These are phyloP conservation scores for Diaporthe helianthi DNA, from an alignment of 2,329 filamentous ascomycete genomes.

Conservation along the genomic window DNA sequence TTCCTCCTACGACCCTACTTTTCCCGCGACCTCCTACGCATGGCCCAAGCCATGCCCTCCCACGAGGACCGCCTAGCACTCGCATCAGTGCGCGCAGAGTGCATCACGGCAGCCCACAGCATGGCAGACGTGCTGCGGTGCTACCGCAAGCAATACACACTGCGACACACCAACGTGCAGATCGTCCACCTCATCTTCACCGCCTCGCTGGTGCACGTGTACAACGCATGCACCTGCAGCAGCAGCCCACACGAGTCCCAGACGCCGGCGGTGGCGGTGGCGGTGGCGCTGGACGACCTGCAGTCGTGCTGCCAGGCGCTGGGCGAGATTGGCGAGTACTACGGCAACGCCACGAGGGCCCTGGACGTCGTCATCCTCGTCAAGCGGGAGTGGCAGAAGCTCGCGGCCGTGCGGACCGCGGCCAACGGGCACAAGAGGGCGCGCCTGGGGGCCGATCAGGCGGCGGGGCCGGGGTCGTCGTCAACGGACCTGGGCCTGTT, in stretches of 20 bases:
- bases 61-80: background rate
- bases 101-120: background rate
- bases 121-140: background rate
- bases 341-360: background rate
- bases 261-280: no score
- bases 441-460: background rate
- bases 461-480: no score
- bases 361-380: background rate
- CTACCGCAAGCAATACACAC: background rate
- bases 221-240: background rate
- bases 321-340: background rate
- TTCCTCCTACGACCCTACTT: background rate
- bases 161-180: background rate
- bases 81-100: background rate
- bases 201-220: background rate
- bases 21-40: background rate
- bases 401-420: background rate
- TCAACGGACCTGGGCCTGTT: no score
- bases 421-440: background rate
- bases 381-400: conserved; percentile 8
- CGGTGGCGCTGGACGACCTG: background rate
- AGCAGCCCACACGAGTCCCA: background rate
- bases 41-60: background rate
- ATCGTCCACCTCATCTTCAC: background rate
- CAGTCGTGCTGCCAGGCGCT: background rate